Percentiles rank a stretch among this genome's conserved stretches.
Conservation (phyloP, 768 basidiomycete species). For the Vararia minispora region DNA sequence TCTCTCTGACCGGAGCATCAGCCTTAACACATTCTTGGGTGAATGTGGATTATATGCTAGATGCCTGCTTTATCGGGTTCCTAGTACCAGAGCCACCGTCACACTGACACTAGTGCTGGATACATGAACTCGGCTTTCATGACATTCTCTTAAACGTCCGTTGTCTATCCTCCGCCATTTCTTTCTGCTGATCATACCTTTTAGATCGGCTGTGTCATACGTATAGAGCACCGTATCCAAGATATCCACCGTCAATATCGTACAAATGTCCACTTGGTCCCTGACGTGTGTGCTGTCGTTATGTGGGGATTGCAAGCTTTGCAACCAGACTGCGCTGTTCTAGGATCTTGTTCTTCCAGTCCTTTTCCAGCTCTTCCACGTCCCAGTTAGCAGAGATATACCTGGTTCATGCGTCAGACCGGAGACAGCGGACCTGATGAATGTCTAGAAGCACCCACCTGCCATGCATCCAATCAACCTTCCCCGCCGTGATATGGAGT, state of each 20-base stretch:
- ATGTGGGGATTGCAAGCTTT: neutral
- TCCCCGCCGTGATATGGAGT: slow-evolving; percentile 3
- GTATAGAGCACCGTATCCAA: no score
- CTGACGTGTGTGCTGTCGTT: no score
- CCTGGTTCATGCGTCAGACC: no score
- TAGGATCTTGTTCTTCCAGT: slow-evolving; percentile 1
- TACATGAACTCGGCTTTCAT: no score
- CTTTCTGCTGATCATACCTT: no score
- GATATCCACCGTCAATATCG: no score
- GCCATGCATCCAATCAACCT: slow-evolving; percentile 7
- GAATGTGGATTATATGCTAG: slow-evolving; percentile 92
- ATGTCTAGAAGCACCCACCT: slow-evolving; percentile 4
- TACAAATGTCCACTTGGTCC: no score
- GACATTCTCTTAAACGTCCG: no score
- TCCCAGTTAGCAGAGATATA: no score
- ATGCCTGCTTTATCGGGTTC: slow-evolving; percentile 86
- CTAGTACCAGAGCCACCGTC: slow-evolving; percentile 58
- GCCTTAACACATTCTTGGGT: slow-evolving; percentile 95
- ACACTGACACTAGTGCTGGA: neutral
- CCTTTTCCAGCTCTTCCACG: neutral
- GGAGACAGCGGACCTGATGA: no score
- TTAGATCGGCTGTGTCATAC: no score
- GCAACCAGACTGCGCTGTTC: neutral
- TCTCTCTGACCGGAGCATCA: slow-evolving; percentile 21
- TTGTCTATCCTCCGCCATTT: no score